Evolutionary conservation across 345 rosid species (phyloP).

Genomic region (Clarkia xantiana): DNA sequence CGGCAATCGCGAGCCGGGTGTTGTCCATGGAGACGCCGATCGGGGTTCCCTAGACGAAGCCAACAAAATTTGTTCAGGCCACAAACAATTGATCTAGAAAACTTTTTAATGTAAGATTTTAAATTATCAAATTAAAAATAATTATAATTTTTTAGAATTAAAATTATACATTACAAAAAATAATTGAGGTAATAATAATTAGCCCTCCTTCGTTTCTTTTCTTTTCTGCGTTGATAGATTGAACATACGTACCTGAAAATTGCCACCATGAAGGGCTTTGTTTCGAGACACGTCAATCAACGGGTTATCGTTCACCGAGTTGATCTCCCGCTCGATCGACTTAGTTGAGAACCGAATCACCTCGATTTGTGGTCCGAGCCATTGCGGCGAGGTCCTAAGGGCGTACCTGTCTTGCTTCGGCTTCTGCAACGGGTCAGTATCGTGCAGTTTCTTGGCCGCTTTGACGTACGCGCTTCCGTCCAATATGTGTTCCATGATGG

Average conservation of each 20-base stretch:
- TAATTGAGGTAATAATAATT: too few species aligned
- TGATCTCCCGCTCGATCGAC: constrained; percentile 39
- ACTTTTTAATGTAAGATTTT: too few species aligned
- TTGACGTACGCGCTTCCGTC: constrained; percentile 33
- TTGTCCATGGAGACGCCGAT: constrained; percentile 49
- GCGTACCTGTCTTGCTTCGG: constrained; percentile 47
- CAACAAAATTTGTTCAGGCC: too few species aligned
- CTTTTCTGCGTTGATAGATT: too few species aligned
- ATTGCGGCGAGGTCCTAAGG: constrained; percentile 41
- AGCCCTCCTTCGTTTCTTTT: too few species aligned
- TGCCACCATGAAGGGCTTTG: constrained; percentile 63
- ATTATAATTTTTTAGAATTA: too few species aligned
- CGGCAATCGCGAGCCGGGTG: constrained; percentile 29
- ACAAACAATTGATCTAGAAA: too few species aligned
- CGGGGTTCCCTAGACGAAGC: constrained; percentile 25
- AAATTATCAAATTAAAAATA: too few species aligned
- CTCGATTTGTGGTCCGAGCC: constrained; percentile 50
- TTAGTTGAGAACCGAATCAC: constrained; percentile 33
- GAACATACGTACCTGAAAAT: constrained; percentile 18
- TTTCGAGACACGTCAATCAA: constrained; percentile 52
- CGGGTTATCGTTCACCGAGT: constrained; percentile 54
- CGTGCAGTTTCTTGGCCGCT: constrained; percentile 29
- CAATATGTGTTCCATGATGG: constrained; percentile 39
- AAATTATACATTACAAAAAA: too few species aligned
- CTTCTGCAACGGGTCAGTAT: constrained; percentile 35